Evolutionary conservation across 2,329 filamentous ascomycete genomes (phyloP), one percentile per base, ranked within the genome.

Genomic region (Xylariaceae sp.): DNA sequence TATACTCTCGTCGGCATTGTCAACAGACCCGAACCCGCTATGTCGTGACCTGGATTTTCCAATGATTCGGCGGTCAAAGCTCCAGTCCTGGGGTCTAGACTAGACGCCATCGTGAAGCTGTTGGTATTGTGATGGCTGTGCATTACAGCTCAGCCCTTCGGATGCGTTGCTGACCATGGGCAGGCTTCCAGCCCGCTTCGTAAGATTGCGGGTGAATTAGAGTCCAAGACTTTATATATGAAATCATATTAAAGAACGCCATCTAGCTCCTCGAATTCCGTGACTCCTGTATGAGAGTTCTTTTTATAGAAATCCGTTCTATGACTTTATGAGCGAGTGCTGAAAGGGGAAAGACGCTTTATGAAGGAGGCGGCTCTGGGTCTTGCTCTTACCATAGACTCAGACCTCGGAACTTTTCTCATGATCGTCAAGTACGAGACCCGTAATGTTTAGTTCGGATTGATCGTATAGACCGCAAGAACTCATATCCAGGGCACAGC

Each of bases 151-250:
- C 58, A 59, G 55, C 52, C 50, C 22, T 28, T 47, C 45, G 46
- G 52, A 22, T 48, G 41, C 41, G n/a, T 57, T 53, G 55, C 58
- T 47, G 54, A 59, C 50, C 47, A 53, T 56, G 44, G 57, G 52
- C 54, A 28, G 22, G 22, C 60, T 56, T 65, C 63, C 60, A 61
- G 63, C 61, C 63, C 61, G 42, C 54, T 36, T 54, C 54, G 53
- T 62, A 66, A 73, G 72, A 72, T 72, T 71, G 61, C 72, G 73
- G 70, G 60, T 73, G 71, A 75, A 74, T 65, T 59, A 46, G 40
- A 45, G 50, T 54, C 52, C 60, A 51, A 69, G 66, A 60, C 42
- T 57, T 66, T 62, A 69, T 73, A 74, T 69, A 75, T 75, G 70
- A 73, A 68, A 55, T 62, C 60, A 74, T 69, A 74, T 74, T 75